Conservation (phyloP, 768 basidiomycete genomes). For the Chalciporus chontae region DNA sequence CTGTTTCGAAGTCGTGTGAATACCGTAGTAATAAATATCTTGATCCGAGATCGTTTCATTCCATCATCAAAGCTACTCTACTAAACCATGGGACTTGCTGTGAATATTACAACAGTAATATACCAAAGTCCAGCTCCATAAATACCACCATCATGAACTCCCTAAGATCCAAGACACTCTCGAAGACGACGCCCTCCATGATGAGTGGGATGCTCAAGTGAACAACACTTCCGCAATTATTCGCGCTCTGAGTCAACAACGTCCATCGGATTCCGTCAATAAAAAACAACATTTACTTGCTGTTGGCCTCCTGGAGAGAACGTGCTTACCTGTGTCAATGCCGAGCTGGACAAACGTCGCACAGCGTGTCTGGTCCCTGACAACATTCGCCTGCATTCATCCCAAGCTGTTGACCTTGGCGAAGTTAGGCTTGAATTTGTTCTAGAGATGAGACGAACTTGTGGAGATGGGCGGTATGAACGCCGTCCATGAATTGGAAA, state of each 20-base stretch:
- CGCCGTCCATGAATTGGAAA: background rate
- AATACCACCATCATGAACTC: too few relatives aligned
- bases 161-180: too few relatives aligned
- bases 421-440: background rate
- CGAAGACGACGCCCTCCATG: too few relatives aligned
- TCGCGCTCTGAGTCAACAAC: background rate
- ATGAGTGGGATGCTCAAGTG: too few relatives aligned
- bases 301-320: background rate
- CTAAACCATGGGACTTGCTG: too few relatives aligned
- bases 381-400: background rate
- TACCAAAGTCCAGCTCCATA: too few relatives aligned
- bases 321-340: background rate
- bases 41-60: too few relatives aligned
- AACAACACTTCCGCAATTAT: constrained; percentile 12
- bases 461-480: background rate
- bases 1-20: too few relatives aligned
- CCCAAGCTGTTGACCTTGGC: background rate
- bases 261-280: background rate
- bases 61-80: too few relatives aligned
- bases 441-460: background rate
- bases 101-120: too few relatives aligned
- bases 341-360: background rate
- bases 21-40: too few relatives aligned
- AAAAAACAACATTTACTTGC: constrained; percentile 1
- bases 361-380: background rate